Percentiles rank a stretch among this genome's conserved stretches.
Conservation (phyloP, 78 protist species). For the Tieghemostelium lacteum region DNA sequence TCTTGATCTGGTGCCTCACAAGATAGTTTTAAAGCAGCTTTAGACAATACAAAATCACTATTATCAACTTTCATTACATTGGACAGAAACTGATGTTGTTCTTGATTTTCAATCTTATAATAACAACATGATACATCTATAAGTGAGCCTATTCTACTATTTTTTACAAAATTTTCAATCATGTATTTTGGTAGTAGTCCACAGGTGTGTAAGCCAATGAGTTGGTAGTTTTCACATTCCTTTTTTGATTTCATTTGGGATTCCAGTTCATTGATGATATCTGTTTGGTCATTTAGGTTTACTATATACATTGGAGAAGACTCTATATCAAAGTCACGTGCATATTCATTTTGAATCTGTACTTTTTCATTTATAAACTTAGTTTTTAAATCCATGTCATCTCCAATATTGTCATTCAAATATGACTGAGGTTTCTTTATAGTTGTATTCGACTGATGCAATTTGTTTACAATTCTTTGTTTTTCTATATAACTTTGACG, state of each 20-base stretch:
- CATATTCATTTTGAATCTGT: not conserved
- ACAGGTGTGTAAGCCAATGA: constrained; percentile 68
- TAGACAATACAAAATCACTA: not conserved
- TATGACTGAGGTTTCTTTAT: not conserved
- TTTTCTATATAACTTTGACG: constrained; percentile 37
- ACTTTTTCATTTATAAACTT: not conserved
- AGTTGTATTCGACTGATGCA: not conserved
- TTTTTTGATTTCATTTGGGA: constrained; percentile 14
- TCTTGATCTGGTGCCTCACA: constrained; percentile 52
- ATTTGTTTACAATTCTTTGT: constrained; percentile 18
- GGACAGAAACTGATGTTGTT: constrained; percentile 15
- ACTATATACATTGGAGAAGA: constrained; percentile 57
- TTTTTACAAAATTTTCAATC: constrained; percentile 46
- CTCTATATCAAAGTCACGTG: not conserved
- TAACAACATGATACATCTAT: constrained; percentile 75
- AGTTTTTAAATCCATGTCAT: not conserved
- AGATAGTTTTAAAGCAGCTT: constrained; percentile 48
- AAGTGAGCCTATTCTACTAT: constrained; percentile 18
- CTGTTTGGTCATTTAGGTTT: constrained; percentile 22
- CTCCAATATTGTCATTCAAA: not conserved
- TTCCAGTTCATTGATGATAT: constrained; percentile 13
- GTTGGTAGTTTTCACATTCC: not conserved
- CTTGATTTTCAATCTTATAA: constrained; percentile 12
- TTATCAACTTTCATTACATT: not conserved
- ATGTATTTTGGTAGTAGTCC: constrained; percentile 34